A percentile compares a stretch with the other conserved stretches of the same genome.
Evolutionary conservation across 2,329 filamentous ascomycete species (phyloP).

Genomic region (Proliferodiscus dingleyae): DNA sequence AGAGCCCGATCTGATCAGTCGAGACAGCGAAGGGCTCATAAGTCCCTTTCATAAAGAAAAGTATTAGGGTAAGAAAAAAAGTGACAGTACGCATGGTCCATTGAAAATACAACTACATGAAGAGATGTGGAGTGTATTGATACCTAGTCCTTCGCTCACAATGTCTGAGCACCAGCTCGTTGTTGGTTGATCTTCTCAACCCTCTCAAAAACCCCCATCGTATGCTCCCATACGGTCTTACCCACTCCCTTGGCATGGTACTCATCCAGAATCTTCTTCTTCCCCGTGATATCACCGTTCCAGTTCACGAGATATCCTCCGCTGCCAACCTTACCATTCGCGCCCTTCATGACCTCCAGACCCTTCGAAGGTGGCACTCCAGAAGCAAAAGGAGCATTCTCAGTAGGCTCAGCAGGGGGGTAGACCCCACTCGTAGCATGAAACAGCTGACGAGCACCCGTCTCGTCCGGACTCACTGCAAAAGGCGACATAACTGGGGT

Average conservation of each 20-base stretch:
- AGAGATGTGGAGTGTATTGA: no score
- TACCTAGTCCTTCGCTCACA: no score
- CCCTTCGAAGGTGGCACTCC: slow-evolving; percentile 17
- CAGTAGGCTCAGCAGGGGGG: slow-evolving; percentile 18
- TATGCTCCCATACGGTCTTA: slow-evolving; percentile 26
- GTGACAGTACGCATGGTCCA: no score
- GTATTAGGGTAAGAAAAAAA: no score
- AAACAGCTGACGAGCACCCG: slow-evolving; percentile 25
- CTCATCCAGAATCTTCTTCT: slow-evolving; percentile 18
- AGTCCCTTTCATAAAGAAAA: no score
- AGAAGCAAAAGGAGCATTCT: slow-evolving; percentile 8
- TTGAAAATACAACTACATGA: no score
- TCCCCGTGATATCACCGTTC: slow-evolving; percentile 23
- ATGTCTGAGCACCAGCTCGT: background rate
- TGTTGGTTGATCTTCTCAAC: slow-evolving; percentile 22
- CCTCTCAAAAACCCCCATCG: slow-evolving; percentile 22
- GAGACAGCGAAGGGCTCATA: no score
- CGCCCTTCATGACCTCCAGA: slow-evolving; percentile 7
- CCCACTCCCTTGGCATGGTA: slow-evolving; percentile 20
- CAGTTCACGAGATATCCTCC: slow-evolving; percentile 21
- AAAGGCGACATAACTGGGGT: slow-evolving; percentile 14
- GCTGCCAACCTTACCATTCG: slow-evolving; percentile 10
- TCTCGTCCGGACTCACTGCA: slow-evolving; percentile 20
- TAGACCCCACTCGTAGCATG: slow-evolving; percentile 27
- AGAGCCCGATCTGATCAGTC: no score